Percentiles rank a stretch among this genome's conserved stretches.
phyloP scores from a whole-genome alignment of 371 early-diverging fungal genomes.

The Circinella umbellata region DNA sequence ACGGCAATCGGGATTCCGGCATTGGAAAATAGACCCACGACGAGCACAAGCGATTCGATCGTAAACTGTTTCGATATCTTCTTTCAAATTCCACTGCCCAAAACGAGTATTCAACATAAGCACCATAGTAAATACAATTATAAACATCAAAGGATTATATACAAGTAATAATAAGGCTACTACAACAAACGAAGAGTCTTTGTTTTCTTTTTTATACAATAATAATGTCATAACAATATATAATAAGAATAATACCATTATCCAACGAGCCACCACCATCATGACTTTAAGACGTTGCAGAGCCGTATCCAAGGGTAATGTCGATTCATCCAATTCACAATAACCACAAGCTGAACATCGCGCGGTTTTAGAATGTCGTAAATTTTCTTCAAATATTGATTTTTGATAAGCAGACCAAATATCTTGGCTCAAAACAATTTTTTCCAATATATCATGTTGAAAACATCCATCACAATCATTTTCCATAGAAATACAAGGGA shows the following conservation, averaged over 20 bases:
- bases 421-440: slow-evolving; percentile 30
- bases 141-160: slow-evolving; percentile 10
- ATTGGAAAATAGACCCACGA: slow-evolving; percentile 50
- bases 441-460: slow-evolving; percentile 27
- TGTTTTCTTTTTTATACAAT: not conserved
- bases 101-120: slow-evolving; percentile 3
- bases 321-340: slow-evolving; percentile 52
- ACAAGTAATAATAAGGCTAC: not conserved
- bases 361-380: slow-evolving; percentile 31
- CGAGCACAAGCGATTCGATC: slow-evolving; percentile 32
- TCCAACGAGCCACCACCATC: slow-evolving; percentile 24
- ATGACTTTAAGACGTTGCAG: not conserved
- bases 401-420: slow-evolving; percentile 47
- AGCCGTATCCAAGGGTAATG: slow-evolving; percentile 15
- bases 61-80: slow-evolving; percentile 38
- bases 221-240: slow-evolving; percentile 3
- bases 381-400: slow-evolving; percentile 43
- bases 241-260: slow-evolving; percentile 33
- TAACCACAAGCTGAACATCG: slow-evolving; percentile 61
- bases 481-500: slow-evolving; percentile 49
- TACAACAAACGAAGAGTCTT: too few relatives aligned
- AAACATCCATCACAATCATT: slow-evolving; percentile 43
- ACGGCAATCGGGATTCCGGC: slow-evolving; percentile 53
- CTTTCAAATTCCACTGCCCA: slow-evolving; percentile 42
- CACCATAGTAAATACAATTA: slow-evolving; percentile 10